These are phyloP conservation scores for Endocarpon pusillum DNA, from an alignment of 495 filamentous ascomycete species.

Conservation along the genomic window DNA sequence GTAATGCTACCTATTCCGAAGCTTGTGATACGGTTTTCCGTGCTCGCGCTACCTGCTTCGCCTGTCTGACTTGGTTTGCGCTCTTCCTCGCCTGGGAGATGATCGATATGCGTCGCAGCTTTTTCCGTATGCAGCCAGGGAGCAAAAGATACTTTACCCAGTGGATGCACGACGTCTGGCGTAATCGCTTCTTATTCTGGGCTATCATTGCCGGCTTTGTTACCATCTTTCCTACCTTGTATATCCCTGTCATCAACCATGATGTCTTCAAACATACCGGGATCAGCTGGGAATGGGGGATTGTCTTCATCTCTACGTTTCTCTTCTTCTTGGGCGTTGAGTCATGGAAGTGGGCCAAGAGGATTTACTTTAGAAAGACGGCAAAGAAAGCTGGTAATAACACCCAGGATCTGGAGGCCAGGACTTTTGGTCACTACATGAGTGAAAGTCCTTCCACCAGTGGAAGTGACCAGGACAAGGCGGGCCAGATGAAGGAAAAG, in stretches of 20 bases:
- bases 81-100: constrained; percentile 63
- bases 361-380: constrained; percentile 33
- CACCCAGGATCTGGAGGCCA: background rate
- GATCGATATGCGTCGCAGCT: constrained; percentile 46
- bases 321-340: constrained; percentile 50
- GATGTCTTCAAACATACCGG: constrained; percentile 53
- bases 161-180: constrained; percentile 47
- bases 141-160: constrained; percentile 33
- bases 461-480: too few species aligned
- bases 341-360: constrained; percentile 50
- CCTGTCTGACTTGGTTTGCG: constrained; percentile 58
- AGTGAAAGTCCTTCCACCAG: too few species aligned
- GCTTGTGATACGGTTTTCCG: constrained; percentile 52
- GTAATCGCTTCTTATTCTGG: constrained; percentile 58
- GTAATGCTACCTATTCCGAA: constrained; percentile 39
- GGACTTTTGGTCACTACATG: background rate
- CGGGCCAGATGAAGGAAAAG: too few species aligned
- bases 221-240: constrained; percentile 53
- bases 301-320: constrained; percentile 39
- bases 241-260: constrained; percentile 53
- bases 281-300: constrained; percentile 57
- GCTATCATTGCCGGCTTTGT: constrained; percentile 50
- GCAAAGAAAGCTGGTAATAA: background rate
- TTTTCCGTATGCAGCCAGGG: constrained; percentile 49
- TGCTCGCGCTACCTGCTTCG: constrained; percentile 54